Evolutionary conservation across 2,329 filamentous ascomycete species (phyloP).

Genomic region (Thielaviopsis punctulata): DNA sequence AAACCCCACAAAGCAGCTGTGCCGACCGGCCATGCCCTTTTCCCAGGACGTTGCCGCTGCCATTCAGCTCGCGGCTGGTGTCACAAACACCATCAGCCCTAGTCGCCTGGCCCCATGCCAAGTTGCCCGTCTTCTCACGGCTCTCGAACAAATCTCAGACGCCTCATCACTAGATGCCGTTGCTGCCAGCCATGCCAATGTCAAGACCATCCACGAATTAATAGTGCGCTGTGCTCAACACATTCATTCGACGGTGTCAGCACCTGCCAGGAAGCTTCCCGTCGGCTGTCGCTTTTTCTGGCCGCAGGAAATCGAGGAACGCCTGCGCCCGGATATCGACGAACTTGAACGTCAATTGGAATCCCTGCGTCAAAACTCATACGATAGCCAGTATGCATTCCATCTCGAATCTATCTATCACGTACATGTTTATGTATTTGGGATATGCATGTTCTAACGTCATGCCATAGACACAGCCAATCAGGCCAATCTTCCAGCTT

Average conservation of each 20-base stretch:
- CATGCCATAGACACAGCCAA: neutral
- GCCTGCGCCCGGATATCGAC: slow-evolving; percentile 1
- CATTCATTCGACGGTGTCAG: neutral
- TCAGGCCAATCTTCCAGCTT: neutral
- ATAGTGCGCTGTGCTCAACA: slow-evolving; percentile 3
- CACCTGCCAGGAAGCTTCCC: slow-evolving; percentile 2
- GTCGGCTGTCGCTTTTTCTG: slow-evolving; percentile 8
- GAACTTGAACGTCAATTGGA: slow-evolving; percentile 1
- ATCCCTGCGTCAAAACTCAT: slow-evolving; percentile 1
- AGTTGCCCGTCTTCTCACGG: slow-evolving; percentile 6
- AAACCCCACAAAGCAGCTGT: too few relatives aligned
- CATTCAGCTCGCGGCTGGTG: slow-evolving; percentile 4
- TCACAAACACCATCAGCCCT: slow-evolving; percentile 9
- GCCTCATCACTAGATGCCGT: slow-evolving; percentile 2
- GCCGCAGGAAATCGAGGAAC: slow-evolving; percentile 6
- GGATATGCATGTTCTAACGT: neutral
- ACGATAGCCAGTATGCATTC: neutral
- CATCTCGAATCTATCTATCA: neutral
- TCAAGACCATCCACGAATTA: slow-evolving; percentile 3
- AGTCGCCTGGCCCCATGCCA: slow-evolving; percentile 6
- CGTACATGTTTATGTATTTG: too few relatives aligned
- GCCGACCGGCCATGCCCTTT: slow-evolving; percentile 5
- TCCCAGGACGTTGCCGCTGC: slow-evolving; percentile 7
- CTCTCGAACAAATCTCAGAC: slow-evolving; percentile 5
- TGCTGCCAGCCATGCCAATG: neutral